Conservation (phyloP, 306 rosid genomes). For the Sesbania bispinosa region DNA sequence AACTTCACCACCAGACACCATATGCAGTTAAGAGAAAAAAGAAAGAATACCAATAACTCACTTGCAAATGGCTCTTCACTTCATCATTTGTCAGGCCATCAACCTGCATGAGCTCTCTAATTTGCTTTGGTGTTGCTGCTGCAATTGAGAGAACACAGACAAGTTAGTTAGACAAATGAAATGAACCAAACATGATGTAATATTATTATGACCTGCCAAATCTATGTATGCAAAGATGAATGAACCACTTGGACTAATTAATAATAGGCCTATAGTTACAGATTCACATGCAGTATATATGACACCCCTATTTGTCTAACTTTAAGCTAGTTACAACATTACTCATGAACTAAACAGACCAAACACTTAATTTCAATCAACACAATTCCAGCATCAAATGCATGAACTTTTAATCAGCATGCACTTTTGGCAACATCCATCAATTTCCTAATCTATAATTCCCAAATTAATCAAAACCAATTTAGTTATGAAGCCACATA, state of each 20-base stretch:
- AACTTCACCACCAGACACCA: constrained; percentile 8
- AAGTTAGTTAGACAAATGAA: constrained; percentile 27
- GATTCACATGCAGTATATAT: background rate
- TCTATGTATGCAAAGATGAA: background rate
- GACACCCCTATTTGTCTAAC: constrained; percentile 10
- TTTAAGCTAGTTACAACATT: constrained; percentile 11
- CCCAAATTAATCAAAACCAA: constrained; percentile 12
- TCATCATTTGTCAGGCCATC: constrained; percentile 97
- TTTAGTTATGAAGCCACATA: background rate
- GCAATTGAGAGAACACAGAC: constrained; percentile 29
- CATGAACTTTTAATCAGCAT: background rate
- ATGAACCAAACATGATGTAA: constrained; percentile 13
- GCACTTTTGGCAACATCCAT: constrained; percentile 7
- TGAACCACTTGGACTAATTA: constrained; percentile 1
- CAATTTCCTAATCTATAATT: constrained; percentile 6
- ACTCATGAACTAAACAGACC: constrained; percentile 2
- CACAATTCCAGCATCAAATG: constrained; percentile 19
- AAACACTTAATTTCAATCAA: constrained; percentile 23
- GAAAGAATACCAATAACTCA: constrained; percentile 31
- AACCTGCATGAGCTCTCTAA: constrained; percentile 96
- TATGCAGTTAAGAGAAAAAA: background rate
- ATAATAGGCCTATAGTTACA: background rate
- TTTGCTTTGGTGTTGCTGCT: constrained; percentile 98
- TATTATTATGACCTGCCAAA: constrained; percentile 11
- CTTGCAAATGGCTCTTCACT: constrained; percentile 98